Percentiles rank a stretch among this genome's conserved stretches.
Evolutionary conservation across 331 rosid species (phyloP).

Genomic region (Rosa hybrid): DNA sequence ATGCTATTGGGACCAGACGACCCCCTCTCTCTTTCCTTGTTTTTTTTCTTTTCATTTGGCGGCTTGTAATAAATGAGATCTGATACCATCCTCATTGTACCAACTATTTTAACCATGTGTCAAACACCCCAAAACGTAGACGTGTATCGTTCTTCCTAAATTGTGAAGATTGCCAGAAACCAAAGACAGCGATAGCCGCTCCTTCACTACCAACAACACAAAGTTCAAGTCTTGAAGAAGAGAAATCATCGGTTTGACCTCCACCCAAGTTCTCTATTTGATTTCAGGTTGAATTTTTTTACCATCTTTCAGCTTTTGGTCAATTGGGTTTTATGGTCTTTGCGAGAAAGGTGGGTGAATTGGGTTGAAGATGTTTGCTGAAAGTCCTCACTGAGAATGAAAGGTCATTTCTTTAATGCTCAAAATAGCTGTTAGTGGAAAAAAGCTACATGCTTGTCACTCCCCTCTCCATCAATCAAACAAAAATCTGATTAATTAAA

Average conservation of each 20-base stretch:
- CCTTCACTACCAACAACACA: too few relatives aligned
- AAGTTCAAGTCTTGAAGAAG: neutral
- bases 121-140: neutral
- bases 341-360: neutral
- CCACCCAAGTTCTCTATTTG: neutral
- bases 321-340: neutral
- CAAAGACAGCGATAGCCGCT: too few relatives aligned
- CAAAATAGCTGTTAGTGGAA: neutral
- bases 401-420: neutral
- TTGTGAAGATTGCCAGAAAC: neutral
- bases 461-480: neutral
- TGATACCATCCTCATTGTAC: too few relatives aligned
- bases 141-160: neutral
- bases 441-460: neutral
- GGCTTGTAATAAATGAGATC: neutral
- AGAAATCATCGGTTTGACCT: neutral
- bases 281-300: neutral
- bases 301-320: neutral
- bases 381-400: neutral
- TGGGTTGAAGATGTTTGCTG: neutral
- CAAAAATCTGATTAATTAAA: neutral
- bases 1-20: neutral
- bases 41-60: neutral
- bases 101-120: too few relatives aligned
- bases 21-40: neutral